Base-by-base conservation (phyloP, 306 rosid species). In the Delonix regia region DNA sequence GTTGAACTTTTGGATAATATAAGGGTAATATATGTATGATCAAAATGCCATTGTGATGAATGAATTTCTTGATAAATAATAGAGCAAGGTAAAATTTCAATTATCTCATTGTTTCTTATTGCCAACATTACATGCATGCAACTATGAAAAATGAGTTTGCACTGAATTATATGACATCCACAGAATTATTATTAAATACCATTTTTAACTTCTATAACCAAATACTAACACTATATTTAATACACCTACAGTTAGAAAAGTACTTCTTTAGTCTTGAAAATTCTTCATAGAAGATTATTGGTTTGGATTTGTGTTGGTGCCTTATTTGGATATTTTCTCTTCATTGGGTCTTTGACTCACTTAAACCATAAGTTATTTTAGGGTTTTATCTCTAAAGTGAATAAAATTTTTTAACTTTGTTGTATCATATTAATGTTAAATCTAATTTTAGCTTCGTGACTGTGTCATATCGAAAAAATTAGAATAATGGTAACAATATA, bases 11-110 rank as follows among this genome's bases (percentile, higher is more conserved):
- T 93, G 97, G 94, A 78, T 91, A 89, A 39, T 76, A 44, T 93
- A 94, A 94, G 97, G 95, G 19, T 93, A 87, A 69, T 93, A 89
- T 56, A 10, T 71, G 19, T 91, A n/a, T n/a, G n/a, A n/a, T 81
- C 98, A 94, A 42, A 94, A 89, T 83, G 96, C 98, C 24, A 85
- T 94, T 11, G 89, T 84, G 72, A 84, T 90, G 12, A 92, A 92
- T 27, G 98, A 92, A 57, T 94, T 94, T 73, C 92, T 94, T 4
- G 98, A 92, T 28, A 69, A 84, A n/a, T 85, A 96, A 86, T 94
- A 97, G 96, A 85, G 83, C 48, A 6, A 22, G 42, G 98, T 94
- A 76, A 84, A 81, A 81, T 64, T 30, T 69, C 51, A 49, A 16
- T 63, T 33, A 57, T 48, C 70, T 14, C 56, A 36, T 63, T 22